Base-by-base conservation (phyloP, 768 basidiomycete species). In the Macrolepiota albuminosa region DNA sequence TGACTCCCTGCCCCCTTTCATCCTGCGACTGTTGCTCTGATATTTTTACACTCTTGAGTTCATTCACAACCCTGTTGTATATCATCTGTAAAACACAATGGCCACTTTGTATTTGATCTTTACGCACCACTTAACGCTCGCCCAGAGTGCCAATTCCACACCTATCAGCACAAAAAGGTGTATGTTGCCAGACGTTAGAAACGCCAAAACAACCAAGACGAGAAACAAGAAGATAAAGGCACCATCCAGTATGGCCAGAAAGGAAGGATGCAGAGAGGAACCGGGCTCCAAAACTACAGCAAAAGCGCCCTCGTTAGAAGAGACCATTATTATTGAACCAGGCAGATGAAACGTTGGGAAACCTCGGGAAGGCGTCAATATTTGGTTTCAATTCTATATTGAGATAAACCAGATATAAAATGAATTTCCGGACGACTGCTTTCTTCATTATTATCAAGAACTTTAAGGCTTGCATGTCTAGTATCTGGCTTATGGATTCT, bases 121-220 rank as follows among this genome's bases (percentile, higher is more conserved):
- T 16, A 71, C 80, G 59, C 70, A 89, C 92, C 91, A 93, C 73
- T 93, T 92, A 0, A 92, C 78, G 64, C 86, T 91, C 34, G 76
- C 86, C 91, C 90, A 93, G 34, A 94, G 74, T 34, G 78, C 81
- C 14, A 86, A 67, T 66, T 86, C 85, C 60, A 94, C 86, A 1
- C 68, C 74, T 61, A 88, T 86, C 13, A 94, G 75, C 29, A 76
- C 77, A 33, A 91, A 77, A 36, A 93, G 75, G 67, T 94, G 92
- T 1, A 81, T 56, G 64, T 83, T 93, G 36, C 86, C 84, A 13
- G 75, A 73, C 0, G 90, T 89, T 26, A 87, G 64, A 68, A 83
- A 76, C 7, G 83, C 78, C n/a, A 88, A 76, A 45, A 75, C 71
- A 42, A 84, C 63, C 24, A 93, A 80, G 9, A 91, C 80, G 21